These are phyloP conservation scores for Zasmidium cellare DNA, from an alignment of 2,329 filamentous ascomycete species.

Conservation along the genomic window DNA sequence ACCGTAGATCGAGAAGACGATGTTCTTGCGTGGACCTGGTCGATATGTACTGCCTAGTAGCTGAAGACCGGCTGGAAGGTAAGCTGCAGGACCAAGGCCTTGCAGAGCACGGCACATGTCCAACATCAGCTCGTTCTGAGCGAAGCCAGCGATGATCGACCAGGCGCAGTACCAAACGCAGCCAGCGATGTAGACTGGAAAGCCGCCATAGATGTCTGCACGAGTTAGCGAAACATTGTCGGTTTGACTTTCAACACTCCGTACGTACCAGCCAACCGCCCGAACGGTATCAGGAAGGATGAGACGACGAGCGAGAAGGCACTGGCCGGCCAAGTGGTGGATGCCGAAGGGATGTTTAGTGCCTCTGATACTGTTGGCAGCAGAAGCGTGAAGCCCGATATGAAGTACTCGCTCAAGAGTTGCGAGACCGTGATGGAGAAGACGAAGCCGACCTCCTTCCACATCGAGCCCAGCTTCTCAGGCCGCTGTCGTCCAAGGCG, in stretches of 20 bases:
- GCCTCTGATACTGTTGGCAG: constrained; percentile 64
- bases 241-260: not conserved
- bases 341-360: constrained; percentile 66
- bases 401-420: constrained; percentile 63
- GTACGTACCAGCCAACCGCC: constrained; percentile 28
- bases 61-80: constrained; percentile 34
- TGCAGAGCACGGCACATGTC: constrained; percentile 38
- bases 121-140: constrained; percentile 36
- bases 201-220: constrained; percentile 63
- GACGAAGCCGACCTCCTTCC: constrained; percentile 63
- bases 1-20: constrained; percentile 45
- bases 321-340: constrained; percentile 56
- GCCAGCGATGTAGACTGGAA: constrained; percentile 60
- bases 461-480: constrained; percentile 52
- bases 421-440: constrained; percentile 47
- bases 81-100: constrained; percentile 39
- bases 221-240: too few species aligned
- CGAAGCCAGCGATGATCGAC: constrained; percentile 35
- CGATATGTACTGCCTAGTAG: constrained; percentile 37
- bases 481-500: constrained; percentile 64
- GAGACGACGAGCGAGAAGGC: constrained; percentile 53
- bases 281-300: constrained; percentile 51
- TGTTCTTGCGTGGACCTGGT: constrained; percentile 38
- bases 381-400: constrained; percentile 72
- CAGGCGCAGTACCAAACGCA: constrained; percentile 46